Base-by-base conservation (phyloP, 2,329 filamentous ascomycete genomes). In the Cordyceps fumosorosea region DNA sequence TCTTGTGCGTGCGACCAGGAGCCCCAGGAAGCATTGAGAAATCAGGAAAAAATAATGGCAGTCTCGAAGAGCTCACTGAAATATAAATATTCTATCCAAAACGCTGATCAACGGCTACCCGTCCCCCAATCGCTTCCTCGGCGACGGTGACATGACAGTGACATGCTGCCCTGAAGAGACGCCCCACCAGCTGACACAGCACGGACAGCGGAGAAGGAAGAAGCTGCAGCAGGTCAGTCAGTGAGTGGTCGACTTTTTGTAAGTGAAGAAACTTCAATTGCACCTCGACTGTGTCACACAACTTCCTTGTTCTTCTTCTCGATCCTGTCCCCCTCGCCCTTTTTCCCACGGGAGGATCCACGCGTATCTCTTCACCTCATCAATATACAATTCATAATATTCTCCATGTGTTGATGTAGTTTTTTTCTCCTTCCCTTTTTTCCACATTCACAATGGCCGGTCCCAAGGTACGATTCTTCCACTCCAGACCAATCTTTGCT, bases 101-200 rank as follows among this genome's bases (percentile, higher is more conserved):
- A 26, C 6, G 7, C 16, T 1, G 5, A 42, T 10, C 2, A 40
- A n/a, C 6, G 5, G 12, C 56, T 40, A 26, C 44, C 29, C 45
- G 32, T 52, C 34, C 5, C 20, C 14, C 56, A 59, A 59, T 59
- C 10, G 34, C 45, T 29, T 32, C 22, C 32, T 40, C 12, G 12
- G 20, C 50, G 12, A 11, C 40, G 32, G 57, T 53, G 57, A 60
- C 57, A 53, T 34, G 12, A 5, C 57, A 60, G 57, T 60, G 57
- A 60, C 57, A 60, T 60, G 57, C 50, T 60, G 57, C 26, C 37
- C 37, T 60, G 26, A 45, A 37, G 42, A 34, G 26, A 11, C 2
- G 57, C 57, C 57, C 57, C 57, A 60, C 57, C 22, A 37, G 57
- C 57, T 60, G 57, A 53, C 57, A 60, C 57, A 60, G 37, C 57